These are phyloP conservation scores for Rhododendron ferrugineum DNA, from an alignment of 148 eudicot species.

Conservation along the genomic window DNA sequence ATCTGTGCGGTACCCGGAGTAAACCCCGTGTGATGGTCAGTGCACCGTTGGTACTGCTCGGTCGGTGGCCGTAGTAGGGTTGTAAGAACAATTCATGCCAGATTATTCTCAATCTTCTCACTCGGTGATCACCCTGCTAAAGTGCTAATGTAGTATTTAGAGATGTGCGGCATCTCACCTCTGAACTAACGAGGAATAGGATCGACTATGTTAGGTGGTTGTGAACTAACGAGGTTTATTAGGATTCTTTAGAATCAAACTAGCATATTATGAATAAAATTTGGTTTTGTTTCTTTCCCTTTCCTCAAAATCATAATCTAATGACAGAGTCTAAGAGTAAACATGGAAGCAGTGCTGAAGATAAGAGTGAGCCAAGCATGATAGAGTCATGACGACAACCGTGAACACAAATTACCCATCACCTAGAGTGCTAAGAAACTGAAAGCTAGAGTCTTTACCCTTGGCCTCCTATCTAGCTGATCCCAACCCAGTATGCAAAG, in stretches of 20 bases:
- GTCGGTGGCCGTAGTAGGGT: neutral
- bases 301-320: neutral
- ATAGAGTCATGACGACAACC: neutral
- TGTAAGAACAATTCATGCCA: slow-evolving; percentile 2
- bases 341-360: neutral
- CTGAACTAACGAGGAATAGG: neutral
- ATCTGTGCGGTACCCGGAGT: too few relatives aligned
- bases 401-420: neutral
- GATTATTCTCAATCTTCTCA: neutral
- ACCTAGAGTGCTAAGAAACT: neutral
- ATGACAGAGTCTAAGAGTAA: neutral
- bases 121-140: neutral
- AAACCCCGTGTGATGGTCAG: too few relatives aligned
- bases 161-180: neutral
- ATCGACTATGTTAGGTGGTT: neutral
- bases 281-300: neutral
- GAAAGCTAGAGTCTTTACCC: neutral
- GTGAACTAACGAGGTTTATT: neutral
- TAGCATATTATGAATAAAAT: neutral
- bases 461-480: neutral
- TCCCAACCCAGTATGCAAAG: neutral
- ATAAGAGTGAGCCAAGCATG: neutral
- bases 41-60: too few relatives aligned
- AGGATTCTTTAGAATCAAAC: neutral
- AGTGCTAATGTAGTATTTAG: neutral